phyloP scores from a whole-genome alignment of 257 asterid genomes.

The Eustoma russellianum region DNA sequence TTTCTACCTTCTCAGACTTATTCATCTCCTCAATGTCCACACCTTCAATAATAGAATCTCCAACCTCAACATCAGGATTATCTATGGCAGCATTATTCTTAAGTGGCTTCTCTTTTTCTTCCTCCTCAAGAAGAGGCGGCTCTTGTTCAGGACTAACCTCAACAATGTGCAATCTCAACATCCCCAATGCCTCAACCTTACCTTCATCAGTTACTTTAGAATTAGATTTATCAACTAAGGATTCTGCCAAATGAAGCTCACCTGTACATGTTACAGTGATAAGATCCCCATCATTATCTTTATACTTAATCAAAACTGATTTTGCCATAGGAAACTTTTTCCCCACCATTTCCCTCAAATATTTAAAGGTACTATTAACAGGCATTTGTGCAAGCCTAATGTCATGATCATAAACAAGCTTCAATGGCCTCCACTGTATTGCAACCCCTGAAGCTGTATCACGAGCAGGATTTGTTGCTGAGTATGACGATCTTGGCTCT shows the following conservation, averaged over 20 bases:
- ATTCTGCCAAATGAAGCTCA: slow-evolving; percentile 78
- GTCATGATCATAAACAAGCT: slow-evolving; percentile 92
- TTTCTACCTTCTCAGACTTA: slow-evolving; percentile 27
- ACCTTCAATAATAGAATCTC: slow-evolving; percentile 40
- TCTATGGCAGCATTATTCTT: slow-evolving; percentile 35
- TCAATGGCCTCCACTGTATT: slow-evolving; percentile 51
- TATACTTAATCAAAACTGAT: slow-evolving; percentile 67
- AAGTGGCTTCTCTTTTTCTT: slow-evolving; percentile 60
- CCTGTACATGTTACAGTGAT: slow-evolving; percentile 68
- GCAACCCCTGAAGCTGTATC: slow-evolving; percentile 23
- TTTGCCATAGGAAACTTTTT: slow-evolving; percentile 80
- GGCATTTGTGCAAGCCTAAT: slow-evolving; percentile 93
- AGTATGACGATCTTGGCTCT: slow-evolving; percentile 19
- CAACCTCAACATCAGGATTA: slow-evolving; percentile 32
- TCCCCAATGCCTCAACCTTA: slow-evolving; percentile 34
- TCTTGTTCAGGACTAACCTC: slow-evolving; percentile 97
- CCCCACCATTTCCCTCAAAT: slow-evolving; percentile 62
- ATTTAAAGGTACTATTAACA: slow-evolving; percentile 49
- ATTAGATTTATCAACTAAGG: slow-evolving; percentile 36
- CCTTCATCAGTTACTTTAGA: slow-evolving; percentile 43
- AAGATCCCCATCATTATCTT: slow-evolving; percentile 78
- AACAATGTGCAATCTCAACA: slow-evolving; percentile 77
- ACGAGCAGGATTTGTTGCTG: slow-evolving; percentile 6
- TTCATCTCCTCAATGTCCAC: slow-evolving; percentile 47
- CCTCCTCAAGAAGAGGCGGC: slow-evolving; percentile 74